phyloP scores from a whole-genome alignment of 176 grass and related monocot genomes.

The Alloteropsis semialata region DNA sequence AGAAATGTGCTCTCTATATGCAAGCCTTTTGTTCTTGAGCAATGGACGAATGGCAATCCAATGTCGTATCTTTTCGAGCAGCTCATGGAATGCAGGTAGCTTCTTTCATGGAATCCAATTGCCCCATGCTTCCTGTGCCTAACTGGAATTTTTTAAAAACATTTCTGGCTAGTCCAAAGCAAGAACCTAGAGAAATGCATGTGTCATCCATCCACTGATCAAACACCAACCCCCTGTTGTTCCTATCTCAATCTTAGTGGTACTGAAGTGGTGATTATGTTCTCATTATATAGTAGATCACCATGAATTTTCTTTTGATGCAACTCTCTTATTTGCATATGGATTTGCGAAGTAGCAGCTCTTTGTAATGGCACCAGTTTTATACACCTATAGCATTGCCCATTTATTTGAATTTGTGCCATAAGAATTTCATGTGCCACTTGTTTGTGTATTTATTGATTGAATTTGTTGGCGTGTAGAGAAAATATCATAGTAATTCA shows the following conservation, averaged over 20 bases:
- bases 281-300: background rate
- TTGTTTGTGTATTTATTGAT: constrained; percentile 5
- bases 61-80: background rate
- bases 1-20: constrained; percentile 29
- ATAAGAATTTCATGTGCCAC: background rate
- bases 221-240: background rate
- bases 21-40: constrained; percentile 34
- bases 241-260: background rate
- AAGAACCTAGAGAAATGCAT: background rate
- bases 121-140: background rate
- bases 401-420: background rate
- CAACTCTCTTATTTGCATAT: constrained; percentile 1
- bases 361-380: background rate
- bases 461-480: background rate
- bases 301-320: background rate
- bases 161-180: background rate
- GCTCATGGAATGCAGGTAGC: background rate
- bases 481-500: background rate
- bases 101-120: background rate
- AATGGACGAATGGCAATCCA: constrained; percentile 23
- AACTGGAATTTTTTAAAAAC: background rate
- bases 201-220: background rate
- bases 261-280: background rate
- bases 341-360: constrained; percentile 13
- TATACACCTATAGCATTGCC: background rate